These are phyloP conservation scores for Pseudomicrostroma phylloplanum DNA, from an alignment of 1,284 basidiomycete species.

Conservation along the genomic window DNA sequence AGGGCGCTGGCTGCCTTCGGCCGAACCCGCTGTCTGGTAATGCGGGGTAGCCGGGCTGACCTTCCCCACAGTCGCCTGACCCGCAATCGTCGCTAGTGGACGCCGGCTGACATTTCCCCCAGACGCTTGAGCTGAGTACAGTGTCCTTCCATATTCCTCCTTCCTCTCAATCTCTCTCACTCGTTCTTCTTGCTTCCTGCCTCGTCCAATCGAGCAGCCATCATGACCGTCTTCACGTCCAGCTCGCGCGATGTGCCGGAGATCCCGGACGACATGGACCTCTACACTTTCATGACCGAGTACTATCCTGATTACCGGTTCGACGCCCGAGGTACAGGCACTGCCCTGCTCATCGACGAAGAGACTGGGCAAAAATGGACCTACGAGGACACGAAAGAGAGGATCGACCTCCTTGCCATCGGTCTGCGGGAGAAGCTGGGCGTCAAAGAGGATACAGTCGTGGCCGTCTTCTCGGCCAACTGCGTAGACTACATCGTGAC, in stretches of 20 bases:
- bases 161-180: not conserved
- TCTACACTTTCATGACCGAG: conserved; percentile 21
- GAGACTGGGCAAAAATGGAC: conserved; percentile 26
- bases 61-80: conserved; percentile 3
- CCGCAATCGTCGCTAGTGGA: not conserved
- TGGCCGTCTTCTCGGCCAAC: conserved; percentile 33
- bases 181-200: not conserved
- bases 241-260: conserved; percentile 12
- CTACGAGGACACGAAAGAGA: conserved; percentile 28
- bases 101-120: not conserved
- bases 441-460: conserved; percentile 17
- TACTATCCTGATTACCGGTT: conserved; percentile 30
- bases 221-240: conserved; percentile 6
- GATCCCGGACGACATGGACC: conserved; percentile 30
- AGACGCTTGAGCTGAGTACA: not conserved
- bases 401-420: conserved; percentile 24
- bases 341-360: conserved; percentile 37
- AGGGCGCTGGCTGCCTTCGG: too few species aligned
- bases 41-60: too few species aligned
- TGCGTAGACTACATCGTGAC: conserved; percentile 61
- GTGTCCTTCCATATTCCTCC: not conserved
- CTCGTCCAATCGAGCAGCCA: not conserved
- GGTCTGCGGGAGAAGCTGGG: conserved; percentile 15
- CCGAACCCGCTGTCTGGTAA: too few species aligned
- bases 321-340: conserved; percentile 28